phyloP scores from a whole-genome alignment of 139 green algal species.

The Micromonas pusilla region DNA sequence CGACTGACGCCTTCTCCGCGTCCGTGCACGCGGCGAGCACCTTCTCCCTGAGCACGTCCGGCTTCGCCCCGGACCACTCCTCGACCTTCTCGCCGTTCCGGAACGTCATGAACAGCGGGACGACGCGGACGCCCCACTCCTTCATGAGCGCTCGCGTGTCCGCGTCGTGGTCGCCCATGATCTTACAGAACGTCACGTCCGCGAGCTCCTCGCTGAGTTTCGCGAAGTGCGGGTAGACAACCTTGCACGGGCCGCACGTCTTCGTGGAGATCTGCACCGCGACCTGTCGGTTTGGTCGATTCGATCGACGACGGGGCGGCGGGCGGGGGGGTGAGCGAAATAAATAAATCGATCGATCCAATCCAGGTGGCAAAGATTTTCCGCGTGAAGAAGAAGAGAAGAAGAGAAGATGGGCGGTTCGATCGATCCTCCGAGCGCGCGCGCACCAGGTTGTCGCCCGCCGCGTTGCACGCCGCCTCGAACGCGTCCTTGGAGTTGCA shows the following conservation, averaged over 20 bases:
- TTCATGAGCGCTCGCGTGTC: slow-evolving; percentile 31
- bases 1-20: background rate
- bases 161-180: slow-evolving; percentile 26
- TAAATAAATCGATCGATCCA: background rate
- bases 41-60: slow-evolving; percentile 16
- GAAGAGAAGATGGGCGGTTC: background rate
- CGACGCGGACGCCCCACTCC: slow-evolving; percentile 30
- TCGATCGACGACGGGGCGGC: background rate
- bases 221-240: slow-evolving; percentile 25
- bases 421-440: too few species aligned
- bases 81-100: slow-evolving; percentile 20
- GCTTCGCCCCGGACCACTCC: slow-evolving; percentile 15
- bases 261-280: slow-evolving; percentile 35
- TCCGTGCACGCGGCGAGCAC: background rate
- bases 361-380: background rate
- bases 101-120: slow-evolving; percentile 28
- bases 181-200: slow-evolving; percentile 30
- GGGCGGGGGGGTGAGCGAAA: background rate
- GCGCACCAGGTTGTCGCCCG: background rate
- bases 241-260: slow-evolving; percentile 32
- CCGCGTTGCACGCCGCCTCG: background rate
- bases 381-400: background rate
- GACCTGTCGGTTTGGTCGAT: slow-evolving; percentile 2
- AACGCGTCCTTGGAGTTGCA: slow-evolving; percentile 9
- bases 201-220: slow-evolving; percentile 7